phyloP scores from a whole-genome alignment of 176 grass and related monocot genomes.

The Eleusine coracana region DNA sequence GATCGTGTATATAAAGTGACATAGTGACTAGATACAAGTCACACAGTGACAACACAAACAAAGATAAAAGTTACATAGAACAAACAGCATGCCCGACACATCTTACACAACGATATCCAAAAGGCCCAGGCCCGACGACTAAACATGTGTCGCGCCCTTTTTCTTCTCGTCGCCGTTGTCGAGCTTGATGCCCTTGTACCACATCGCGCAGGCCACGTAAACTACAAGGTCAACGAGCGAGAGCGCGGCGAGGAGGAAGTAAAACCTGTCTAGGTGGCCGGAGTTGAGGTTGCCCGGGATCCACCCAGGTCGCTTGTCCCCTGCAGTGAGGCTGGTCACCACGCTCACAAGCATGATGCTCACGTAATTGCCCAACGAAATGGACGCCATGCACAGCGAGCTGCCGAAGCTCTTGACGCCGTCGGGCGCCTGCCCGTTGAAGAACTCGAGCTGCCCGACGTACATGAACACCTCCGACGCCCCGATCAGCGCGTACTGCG shows the following conservation, averaged over 20 bases:
- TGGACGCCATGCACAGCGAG: slow-evolving; percentile 90
- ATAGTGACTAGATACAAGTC: no score
- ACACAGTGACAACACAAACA: no score
- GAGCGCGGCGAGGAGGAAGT: slow-evolving; percentile 76
- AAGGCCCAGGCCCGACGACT: slow-evolving; percentile 10
- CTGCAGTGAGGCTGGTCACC: slow-evolving; percentile 59
- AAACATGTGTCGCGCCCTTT: slow-evolving; percentile 39
- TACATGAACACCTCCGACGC: slow-evolving; percentile 95
- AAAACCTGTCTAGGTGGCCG: slow-evolving; percentile 84
- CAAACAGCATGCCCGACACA: slow-evolving; percentile 4
- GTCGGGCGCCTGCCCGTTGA: slow-evolving; percentile 79
- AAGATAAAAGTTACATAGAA: no score
- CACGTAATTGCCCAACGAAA: slow-evolving; percentile 86
- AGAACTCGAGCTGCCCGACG: slow-evolving; percentile 86
- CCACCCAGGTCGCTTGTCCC: slow-evolving; percentile 56
- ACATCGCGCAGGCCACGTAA: slow-evolving; percentile 69
- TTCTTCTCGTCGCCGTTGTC: slow-evolving; percentile 21
- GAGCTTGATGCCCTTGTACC: slow-evolving; percentile 76
- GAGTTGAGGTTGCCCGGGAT: slow-evolving; percentile 80
- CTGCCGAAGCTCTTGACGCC: slow-evolving; percentile 93
- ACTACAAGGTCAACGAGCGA: slow-evolving; percentile 58
- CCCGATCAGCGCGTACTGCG: slow-evolving; percentile 79
- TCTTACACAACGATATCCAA: background rate
- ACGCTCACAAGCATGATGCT: slow-evolving; percentile 80
- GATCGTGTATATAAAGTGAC: no score